phyloP scores from a whole-genome alignment of 164 flowering plant species.

The Piper longum region DNA sequence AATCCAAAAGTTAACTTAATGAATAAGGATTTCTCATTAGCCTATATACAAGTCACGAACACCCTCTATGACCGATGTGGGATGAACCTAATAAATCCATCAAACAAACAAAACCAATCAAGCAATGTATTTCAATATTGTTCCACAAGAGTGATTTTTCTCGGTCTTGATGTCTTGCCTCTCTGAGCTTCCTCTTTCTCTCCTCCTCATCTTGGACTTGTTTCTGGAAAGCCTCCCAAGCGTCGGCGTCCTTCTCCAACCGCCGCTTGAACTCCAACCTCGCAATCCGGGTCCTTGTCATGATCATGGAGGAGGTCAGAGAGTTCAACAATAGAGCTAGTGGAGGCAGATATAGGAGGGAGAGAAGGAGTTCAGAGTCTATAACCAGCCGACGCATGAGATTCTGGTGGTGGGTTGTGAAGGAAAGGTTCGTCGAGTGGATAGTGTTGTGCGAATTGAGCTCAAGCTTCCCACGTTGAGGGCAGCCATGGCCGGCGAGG shows the following conservation, averaged over 20 bases:
- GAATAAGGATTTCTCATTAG: no score
- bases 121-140: no score
- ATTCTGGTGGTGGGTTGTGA: constrained; percentile 18
- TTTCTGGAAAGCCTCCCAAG: constrained; percentile 56
- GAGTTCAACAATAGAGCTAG: neutral
- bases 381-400: constrained; percentile 53
- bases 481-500: constrained; percentile 10
- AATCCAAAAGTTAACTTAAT: no score
- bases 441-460: neutral
- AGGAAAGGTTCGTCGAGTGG: constrained; percentile 2
- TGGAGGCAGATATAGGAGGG: constrained; percentile 4
- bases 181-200: constrained; percentile 47
- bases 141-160: neutral
- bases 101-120: no score
- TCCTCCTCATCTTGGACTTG: constrained; percentile 63
- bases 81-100: no score
- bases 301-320: constrained; percentile 1
- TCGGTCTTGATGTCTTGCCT: constrained; percentile 33
- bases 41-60: no score
- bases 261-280: constrained; percentile 46
- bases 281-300: constrained; percentile 90
- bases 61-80: no score
- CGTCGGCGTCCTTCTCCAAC: constrained; percentile 64
- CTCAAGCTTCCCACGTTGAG: constrained; percentile 6
- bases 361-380: neutral